Conservation (phyloP, 805 yeast genomes). For the Starmerella powellii region DNA sequence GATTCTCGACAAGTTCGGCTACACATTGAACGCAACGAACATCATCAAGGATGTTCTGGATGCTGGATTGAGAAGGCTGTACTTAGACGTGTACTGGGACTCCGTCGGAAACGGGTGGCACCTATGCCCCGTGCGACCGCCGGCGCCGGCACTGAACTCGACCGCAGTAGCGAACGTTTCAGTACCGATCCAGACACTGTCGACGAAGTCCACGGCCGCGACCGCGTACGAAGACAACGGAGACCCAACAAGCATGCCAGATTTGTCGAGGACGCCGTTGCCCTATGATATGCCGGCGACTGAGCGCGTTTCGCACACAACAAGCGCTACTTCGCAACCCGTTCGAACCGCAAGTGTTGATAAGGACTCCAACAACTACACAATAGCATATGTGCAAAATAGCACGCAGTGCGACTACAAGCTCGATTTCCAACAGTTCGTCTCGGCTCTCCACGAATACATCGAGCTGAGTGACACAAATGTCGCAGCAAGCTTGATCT, state of each 20-base stretch:
- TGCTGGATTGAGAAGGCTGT: slow-evolving; percentile 30
- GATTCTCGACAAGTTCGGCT: slow-evolving; percentile 27
- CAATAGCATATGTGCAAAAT: too few species aligned
- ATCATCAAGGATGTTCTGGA: slow-evolving; percentile 23
- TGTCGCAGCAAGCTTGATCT: slow-evolving; percentile 36
- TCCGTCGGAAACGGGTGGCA: slow-evolving; percentile 36
- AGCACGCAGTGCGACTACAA: slow-evolving; percentile 12
- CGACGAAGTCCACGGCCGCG: background rate
- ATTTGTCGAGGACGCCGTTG: too few species aligned
- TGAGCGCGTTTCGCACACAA: too few species aligned
- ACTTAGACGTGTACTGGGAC: slow-evolving; percentile 45
- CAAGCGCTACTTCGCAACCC: too few species aligned
- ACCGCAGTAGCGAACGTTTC: background rate
- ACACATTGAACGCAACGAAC: slow-evolving; percentile 23
- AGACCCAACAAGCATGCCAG: too few species aligned
- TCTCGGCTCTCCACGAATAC: slow-evolving; percentile 28
- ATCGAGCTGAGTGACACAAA: slow-evolving; percentile 36
- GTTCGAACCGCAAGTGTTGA: too few species aligned
- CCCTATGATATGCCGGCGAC: too few species aligned
- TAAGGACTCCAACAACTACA: too few species aligned
- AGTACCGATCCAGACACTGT: background rate
- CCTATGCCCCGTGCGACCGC: slow-evolving; percentile 37
- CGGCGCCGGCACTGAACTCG: background rate
- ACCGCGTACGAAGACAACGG: too few species aligned
- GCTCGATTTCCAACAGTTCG: slow-evolving; percentile 16